A percentile compares a stretch with the other conserved stretches of the same genome.
Conservation (phyloP, 768 basidiomycete species). For the Collybia sp. region DNA sequence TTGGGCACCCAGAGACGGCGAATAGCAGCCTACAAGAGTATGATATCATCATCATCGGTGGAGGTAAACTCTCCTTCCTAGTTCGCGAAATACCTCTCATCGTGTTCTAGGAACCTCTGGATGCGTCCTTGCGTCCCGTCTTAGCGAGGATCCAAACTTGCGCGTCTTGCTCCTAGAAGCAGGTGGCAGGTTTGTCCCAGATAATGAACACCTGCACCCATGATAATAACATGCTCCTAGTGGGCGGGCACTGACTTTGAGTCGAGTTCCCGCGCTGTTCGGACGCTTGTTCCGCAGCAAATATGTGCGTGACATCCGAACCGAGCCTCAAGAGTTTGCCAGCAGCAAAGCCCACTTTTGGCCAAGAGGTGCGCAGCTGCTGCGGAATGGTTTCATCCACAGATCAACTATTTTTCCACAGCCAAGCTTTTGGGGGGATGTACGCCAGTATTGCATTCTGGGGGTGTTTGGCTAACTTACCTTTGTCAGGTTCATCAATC, state of each 20-base stretch:
- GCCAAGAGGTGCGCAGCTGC: conserved; percentile 53
- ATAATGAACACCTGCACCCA: not conserved
- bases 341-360: conserved; percentile 44
- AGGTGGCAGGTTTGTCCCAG: conserved; percentile 43
- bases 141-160: conserved; percentile 48
- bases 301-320: conserved; percentile 46
- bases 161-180: conserved; percentile 54
- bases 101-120: conserved; percentile 46
- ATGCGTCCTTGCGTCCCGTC: conserved; percentile 52
- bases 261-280: conserved; percentile 37
- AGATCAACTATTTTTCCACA: conserved; percentile 15
- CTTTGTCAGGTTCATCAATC: conserved; percentile 45
- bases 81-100: not conserved
- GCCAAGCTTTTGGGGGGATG: conserved; percentile 69
- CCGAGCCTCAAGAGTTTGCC: conserved; percentile 50
- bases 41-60: conserved; percentile 54
- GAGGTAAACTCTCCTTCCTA: not conserved
- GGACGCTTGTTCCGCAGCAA: conserved; percentile 32
- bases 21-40: conserved; percentile 19
- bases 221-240: conserved; percentile 19
- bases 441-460: conserved; percentile 11
- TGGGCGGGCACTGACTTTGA: conserved; percentile 32
- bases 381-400: not conserved
- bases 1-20: conserved; percentile 11
- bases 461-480: not conserved